phyloP scores from a whole-genome alignment of 148 eudicot genomes.

The Fagopyrum esculentum region DNA sequence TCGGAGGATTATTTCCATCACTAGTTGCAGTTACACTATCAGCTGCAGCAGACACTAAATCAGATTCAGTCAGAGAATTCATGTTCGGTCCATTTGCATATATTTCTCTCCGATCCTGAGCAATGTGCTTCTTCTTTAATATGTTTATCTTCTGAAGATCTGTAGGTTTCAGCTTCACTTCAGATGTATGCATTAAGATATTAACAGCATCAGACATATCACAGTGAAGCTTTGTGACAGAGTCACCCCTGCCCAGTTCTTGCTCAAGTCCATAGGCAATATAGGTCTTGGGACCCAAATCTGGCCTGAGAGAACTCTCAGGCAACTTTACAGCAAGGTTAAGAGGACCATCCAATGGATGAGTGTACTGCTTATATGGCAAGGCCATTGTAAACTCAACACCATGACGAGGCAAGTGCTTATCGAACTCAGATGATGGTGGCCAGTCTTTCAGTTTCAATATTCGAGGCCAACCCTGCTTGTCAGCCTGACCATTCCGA shows the following conservation, averaged over 20 bases:
- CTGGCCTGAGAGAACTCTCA: slow-evolving; percentile 35
- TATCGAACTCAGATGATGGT: slow-evolving; percentile 46
- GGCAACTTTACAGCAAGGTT: slow-evolving; percentile 60
- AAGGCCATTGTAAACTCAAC: slow-evolving; percentile 55
- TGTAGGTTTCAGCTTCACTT: slow-evolving; percentile 25
- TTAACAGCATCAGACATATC: slow-evolving; percentile 76
- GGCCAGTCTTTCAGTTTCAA: slow-evolving; percentile 77
- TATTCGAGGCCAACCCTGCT: slow-evolving; percentile 38
- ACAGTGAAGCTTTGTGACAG: slow-evolving; percentile 70
- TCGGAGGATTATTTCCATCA: neutral
- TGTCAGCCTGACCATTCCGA: slow-evolving; percentile 29
- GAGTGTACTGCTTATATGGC: slow-evolving; percentile 74
- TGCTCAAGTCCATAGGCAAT: slow-evolving; percentile 63
- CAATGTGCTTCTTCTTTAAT: slow-evolving; percentile 28
- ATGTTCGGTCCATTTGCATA: slow-evolving; percentile 14
- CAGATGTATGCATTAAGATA: slow-evolving; percentile 60
- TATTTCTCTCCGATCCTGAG: slow-evolving; percentile 36
- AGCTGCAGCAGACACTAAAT: neutral
- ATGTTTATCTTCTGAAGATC: slow-evolving; percentile 24
- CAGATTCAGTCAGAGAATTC: neutral
- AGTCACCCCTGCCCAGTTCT: slow-evolving; percentile 73
- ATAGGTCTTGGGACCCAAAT: slow-evolving; percentile 70
- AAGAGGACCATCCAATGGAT: slow-evolving; percentile 39
- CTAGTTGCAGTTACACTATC: neutral
- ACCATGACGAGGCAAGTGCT: slow-evolving; percentile 52